Evolutionary conservation across 805 yeast species (phyloP), one percentile per base, ranked within the genome.

Genomic region (Diddensiella caesifluorescens): DNA sequence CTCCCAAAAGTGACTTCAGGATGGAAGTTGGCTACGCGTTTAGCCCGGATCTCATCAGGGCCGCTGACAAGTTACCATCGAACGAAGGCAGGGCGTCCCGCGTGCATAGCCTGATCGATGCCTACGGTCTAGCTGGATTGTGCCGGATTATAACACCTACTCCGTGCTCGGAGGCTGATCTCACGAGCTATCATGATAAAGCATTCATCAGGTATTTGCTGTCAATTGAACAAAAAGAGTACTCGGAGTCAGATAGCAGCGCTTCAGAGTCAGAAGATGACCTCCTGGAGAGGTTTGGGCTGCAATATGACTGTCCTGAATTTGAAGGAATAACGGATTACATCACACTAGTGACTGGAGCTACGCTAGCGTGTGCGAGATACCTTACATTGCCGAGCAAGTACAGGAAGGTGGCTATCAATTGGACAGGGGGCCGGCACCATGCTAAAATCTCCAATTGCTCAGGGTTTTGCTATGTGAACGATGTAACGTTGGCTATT

Each of bases 401-500:
- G n/a, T n/a, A n/a, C n/a, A n/a, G n/a, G n/a, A n/a, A n/a, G n/a
- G 60, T 75, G 1, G 79, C 73, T 1, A 67, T 83, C 34, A 81
- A 81, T 54, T 83, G 88, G 88, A 74, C 76, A 52, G 94, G 94
- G 4, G 94, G 92, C 1, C 60, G 89, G 36, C 92, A 83, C 54
- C 92, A 83, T 59, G 78, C 79, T 3, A 65, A 61, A 34, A 71
- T 70, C 49, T 51, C 69, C 0, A 62, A 54, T 25, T 83, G 85
- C 1, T 68, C 81, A 7, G 90, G 90, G 2, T 83, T 79, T 53
- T 83, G 92, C 54, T 83, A 83, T 52, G 63, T 80, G 2, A 83
- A 83, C 50, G 94, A 83, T 53, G 71, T 81, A 5, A 80, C 76
- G 0, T 52, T 83, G 10, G 72, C 75, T 0, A 77, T 83, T 3